Base-by-base conservation (phyloP, 495 filamentous ascomycete genomes). In the Evansstolkia leycettana region DNA sequence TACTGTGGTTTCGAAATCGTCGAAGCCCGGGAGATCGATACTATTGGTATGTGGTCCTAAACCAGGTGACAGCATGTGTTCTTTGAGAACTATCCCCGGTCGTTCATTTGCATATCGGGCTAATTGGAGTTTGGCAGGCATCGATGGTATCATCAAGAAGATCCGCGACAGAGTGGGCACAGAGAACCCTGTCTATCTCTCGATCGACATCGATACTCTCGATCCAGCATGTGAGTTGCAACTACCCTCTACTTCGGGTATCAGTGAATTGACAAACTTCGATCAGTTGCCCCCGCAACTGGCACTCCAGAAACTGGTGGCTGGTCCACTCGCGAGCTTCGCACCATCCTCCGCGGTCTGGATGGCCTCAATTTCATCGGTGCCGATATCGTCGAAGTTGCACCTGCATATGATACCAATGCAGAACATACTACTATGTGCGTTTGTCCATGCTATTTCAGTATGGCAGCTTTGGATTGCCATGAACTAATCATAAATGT, bases 221-320 rank as follows among this genome's bases (percentile, higher is more conserved):
- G 86, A 94, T 48, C 85, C 86, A 3, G 86, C 84, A 20, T 87
- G 74, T 78, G 59, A 42, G 72, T 62, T 12, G 6, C 11, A 18
- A 17, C 20, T 29, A 17, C 20, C 25, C 18, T 39, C 1, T 17
- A 12, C 7, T 10, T 15, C 7, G 16, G 1, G 19, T 17, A 30
- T 13, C 30, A 19, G 8, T 13, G 31, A 25, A 27, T 4, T 3
- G 0, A n/a, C 4, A n/a, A 16, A 24, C 2, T 13, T 12, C 1
- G 3, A 13, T 25, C 39, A 77, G 73, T 82, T 46, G 81, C 81
- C 2, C 81, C 81, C 40, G 86, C 79, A 17, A 94, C 86, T 1
- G 86, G 86, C 14, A 94, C 86, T 0, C 75, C 84, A 25, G 86
- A 94, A 49, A 83, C 84, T 0, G 86, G 86, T 17, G 86, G 86